Evolutionary conservation across 1,284 basidiomycete genomes (phyloP).

Genomic region (Coniferiporia sulphurascens): DNA sequence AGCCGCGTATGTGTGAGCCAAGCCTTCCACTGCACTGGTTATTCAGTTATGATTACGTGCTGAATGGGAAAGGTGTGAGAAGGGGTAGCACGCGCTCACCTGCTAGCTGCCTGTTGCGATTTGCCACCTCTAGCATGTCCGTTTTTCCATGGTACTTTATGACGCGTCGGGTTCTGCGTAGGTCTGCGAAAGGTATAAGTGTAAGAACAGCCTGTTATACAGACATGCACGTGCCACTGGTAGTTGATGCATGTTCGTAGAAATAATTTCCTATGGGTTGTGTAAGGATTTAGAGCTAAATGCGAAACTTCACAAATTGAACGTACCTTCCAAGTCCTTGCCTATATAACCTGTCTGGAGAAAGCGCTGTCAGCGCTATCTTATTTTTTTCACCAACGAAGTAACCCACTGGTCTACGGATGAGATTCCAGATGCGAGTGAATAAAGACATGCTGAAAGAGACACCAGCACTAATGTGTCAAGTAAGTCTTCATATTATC

Average conservation of each 20-base stretch:
- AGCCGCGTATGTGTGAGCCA: slow-evolving; percentile 27
- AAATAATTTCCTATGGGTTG: slow-evolving; percentile 21
- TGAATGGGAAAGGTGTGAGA: slow-evolving; percentile 2
- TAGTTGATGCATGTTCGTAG: slow-evolving; percentile 21
- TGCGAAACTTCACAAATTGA: not conserved
- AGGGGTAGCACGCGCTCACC: slow-evolving; percentile 12
- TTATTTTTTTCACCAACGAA: not conserved
- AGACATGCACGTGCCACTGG: slow-evolving; percentile 15
- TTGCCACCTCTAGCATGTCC: slow-evolving; percentile 19
- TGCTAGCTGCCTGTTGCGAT: slow-evolving; percentile 12
- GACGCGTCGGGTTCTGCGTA: slow-evolving; percentile 20
- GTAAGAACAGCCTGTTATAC: not conserved
- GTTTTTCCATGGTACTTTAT: slow-evolving; percentile 21
- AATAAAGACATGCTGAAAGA: slow-evolving; percentile 8
- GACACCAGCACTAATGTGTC: not conserved
- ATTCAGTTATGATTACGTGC: not conserved
- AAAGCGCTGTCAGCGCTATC: not conserved
- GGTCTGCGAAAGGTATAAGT: slow-evolving; percentile 6
- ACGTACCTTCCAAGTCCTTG: slow-evolving; percentile 16
- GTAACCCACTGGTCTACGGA: slow-evolving; percentile 16
- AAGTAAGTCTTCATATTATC: not conserved
- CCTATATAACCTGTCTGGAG: slow-evolving; percentile 17
- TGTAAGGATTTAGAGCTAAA: not conserved
- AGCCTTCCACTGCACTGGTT: slow-evolving; percentile 27
- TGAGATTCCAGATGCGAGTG: slow-evolving; percentile 15